phyloP scores from a whole-genome alignment of 805 yeast species.

The Candida vartiovaarae region DNA sequence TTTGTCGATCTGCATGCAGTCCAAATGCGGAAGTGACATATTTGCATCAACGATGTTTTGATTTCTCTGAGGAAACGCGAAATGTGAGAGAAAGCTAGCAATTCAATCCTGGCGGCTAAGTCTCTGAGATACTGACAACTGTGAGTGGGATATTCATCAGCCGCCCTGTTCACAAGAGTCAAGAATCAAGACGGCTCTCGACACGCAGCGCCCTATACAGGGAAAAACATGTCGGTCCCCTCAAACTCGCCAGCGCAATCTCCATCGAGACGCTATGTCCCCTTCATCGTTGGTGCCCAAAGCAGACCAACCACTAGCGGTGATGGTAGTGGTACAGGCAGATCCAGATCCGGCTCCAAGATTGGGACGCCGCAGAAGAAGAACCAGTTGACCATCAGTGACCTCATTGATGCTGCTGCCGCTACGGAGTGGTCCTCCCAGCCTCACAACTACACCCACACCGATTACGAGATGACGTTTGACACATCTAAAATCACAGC shows the following conservation, averaged over 20 bases:
- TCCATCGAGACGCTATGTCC: not conserved
- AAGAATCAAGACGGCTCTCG: no score
- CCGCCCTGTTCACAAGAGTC: no score
- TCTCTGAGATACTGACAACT: no score
- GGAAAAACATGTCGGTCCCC: not conserved
- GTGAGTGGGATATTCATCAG: no score
- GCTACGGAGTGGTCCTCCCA: conserved; percentile 1
- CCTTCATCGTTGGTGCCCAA: not conserved
- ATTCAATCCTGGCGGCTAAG: no score
- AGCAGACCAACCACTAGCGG: no score
- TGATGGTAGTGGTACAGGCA: no score
- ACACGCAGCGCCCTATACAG: no score
- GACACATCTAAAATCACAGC: not conserved
- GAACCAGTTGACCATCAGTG: conserved; percentile 2
- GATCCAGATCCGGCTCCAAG: not conserved
- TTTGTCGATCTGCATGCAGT: no score
- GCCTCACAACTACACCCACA: conserved; percentile 1
- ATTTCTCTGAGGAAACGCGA: no score
- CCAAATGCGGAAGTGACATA: not conserved
- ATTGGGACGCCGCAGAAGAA: not conserved
- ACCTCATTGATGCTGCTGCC: conserved; percentile 3
- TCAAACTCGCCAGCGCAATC: conserved; percentile 2
- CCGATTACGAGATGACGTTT: not conserved
- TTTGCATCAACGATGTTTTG: not conserved
- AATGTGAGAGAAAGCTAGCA: no score